phyloP scores from a whole-genome alignment of 495 filamentous ascomycete genomes.

The Penicillium subrubescens region DNA sequence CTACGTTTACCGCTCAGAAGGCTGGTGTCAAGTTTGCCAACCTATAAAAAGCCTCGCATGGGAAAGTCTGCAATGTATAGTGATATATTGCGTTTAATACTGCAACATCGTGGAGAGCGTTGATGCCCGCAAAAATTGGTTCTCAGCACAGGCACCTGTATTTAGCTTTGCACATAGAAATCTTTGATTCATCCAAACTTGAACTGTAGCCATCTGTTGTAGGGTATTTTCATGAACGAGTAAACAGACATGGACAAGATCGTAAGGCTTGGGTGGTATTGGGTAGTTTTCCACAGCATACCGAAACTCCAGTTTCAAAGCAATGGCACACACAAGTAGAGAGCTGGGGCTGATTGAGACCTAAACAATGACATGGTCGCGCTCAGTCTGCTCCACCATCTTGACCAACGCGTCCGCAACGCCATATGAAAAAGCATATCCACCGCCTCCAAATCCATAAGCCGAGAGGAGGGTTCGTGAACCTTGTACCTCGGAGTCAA shows the following conservation, averaged over 20 bases:
- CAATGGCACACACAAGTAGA: neutral
- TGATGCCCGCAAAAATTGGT: neutral
- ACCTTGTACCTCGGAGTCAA: conserved; percentile 37
- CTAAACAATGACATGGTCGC: conserved; percentile 34
- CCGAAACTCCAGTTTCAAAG: too few species aligned
- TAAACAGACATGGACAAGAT: too few species aligned
- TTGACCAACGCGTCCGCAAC: conserved; percentile 41
- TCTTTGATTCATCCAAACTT: neutral
- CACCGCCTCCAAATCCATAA: conserved; percentile 48
- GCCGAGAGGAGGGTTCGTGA: conserved; percentile 38
- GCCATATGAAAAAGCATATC: conserved; percentile 49
- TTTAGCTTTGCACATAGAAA: conserved; percentile 1
- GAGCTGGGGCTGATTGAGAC: neutral
- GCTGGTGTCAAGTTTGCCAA: conserved; percentile 30
- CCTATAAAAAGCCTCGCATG: conserved; percentile 6
- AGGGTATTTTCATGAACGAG: too few species aligned
- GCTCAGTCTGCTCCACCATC: conserved; percentile 43
- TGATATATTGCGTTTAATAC: neutral
- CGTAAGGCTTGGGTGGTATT: too few species aligned
- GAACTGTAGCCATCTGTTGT: neutral
- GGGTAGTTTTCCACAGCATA: too few species aligned
- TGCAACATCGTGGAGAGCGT: neutral
- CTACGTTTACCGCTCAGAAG: conserved; percentile 55
- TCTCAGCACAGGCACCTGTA: neutral
- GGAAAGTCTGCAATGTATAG: neutral